A percentile compares a stretch with the other conserved stretches of the same genome.
phyloP scores from a whole-genome alignment of 2,329 filamentous ascomycete species.

The Xylaria sp. region DNA sequence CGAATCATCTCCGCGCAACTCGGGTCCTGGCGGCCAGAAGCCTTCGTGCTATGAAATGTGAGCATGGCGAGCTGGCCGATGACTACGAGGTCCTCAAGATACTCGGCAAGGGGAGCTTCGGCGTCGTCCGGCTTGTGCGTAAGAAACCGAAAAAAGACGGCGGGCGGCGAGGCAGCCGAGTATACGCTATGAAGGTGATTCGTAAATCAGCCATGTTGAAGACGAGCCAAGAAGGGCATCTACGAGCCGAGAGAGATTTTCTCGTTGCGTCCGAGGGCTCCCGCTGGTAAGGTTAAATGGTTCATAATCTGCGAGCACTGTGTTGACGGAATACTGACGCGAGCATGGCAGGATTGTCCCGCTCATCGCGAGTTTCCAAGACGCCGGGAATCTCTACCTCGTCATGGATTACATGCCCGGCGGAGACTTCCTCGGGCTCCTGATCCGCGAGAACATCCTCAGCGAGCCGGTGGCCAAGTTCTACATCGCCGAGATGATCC shows the following conservation, averaged over 20 bases:
- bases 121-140: constrained; percentile 86
- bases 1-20: constrained; percentile 77
- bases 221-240: constrained; percentile 90
- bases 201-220: constrained; percentile 92
- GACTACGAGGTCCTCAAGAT: constrained; percentile 86
- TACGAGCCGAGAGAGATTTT: constrained; percentile 92
- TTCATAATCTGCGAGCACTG: background rate
- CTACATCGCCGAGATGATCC: constrained; percentile 95
- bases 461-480: constrained; percentile 82
- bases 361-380: constrained; percentile 89
- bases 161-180: constrained; percentile 54
- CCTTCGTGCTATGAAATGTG: constrained; percentile 53
- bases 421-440: constrained; percentile 88
- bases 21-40: constrained; percentile 76
- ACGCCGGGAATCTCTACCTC: constrained; percentile 84
- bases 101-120: constrained; percentile 93
- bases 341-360: constrained; percentile 76
- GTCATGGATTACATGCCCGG: constrained; percentile 99
- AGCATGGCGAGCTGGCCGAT: constrained; percentile 63
- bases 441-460: constrained; percentile 86
- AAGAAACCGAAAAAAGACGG: constrained; percentile 60
- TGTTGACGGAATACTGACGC: constrained; percentile 20
- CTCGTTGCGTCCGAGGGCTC: constrained; percentile 90
- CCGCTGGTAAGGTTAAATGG: constrained; percentile 69
- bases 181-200: constrained; percentile 98